Evolutionary conservation across 2,329 filamentous ascomycete genomes (phyloP), one percentile per base, ranked within the genome.

Genomic region (Knufia petricola): DNA sequence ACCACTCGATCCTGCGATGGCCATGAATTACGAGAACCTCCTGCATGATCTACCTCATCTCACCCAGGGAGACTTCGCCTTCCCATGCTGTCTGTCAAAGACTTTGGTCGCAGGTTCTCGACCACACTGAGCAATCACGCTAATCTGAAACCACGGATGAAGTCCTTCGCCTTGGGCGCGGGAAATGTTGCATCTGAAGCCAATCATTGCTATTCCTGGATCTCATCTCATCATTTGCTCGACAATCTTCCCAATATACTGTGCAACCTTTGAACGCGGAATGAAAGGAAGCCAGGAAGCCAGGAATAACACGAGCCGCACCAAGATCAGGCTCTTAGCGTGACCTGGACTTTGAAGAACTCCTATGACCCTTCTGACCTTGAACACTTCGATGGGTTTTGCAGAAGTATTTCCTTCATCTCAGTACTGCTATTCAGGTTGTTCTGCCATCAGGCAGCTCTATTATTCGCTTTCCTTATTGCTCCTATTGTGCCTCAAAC

Each of bases 151-250:
- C 44, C 15, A 38, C 38, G 44, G 44, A 47, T 30, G 44, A 47
- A 47, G 32, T 21, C 20, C 44, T 28, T 15, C 12, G n/a, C 13
- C 20, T 28, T n/a, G 28, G 21, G 32, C 44, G 44, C 44, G 34
- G 31, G 32, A 19, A 44, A 31, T 32, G 26, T 26, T 17, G 41
- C 34, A 17, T 13, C 34, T 17, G 8, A 38, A 24, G 32, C 34
- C 34, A 47, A 47, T 47, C 34, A 21, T 47, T 47, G 6, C 44
- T 39, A 38, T 47, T 47, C 44, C 34, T 23, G 44, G 44, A 13
- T 31, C 20, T 15, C 12, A 39, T 39, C 10, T 12, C 24, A 26
- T 37, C 32, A 3, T 17, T 20, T 17, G 30, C 31, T 46, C 30
- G 30, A 36, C 8, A 3, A n/a, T 26, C 32, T 37, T 15, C 9